Evolutionary conservation across 768 basidiomycete genomes (phyloP), one percentile per base, ranked within the genome.

Genomic region (Leccinum olivaceopallidum): DNA sequence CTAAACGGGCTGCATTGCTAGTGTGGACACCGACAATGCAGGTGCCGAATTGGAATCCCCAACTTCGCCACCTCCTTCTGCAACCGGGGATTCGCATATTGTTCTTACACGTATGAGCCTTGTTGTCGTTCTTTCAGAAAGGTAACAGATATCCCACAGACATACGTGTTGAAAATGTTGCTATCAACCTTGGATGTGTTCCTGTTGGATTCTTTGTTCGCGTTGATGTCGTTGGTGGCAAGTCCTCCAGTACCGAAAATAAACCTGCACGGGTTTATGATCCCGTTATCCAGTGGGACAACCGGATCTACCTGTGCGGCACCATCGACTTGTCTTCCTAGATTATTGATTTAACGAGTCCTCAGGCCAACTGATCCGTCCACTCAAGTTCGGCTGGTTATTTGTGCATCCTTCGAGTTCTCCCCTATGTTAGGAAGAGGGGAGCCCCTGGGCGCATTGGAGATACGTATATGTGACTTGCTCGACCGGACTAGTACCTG

Each of bases 181-280:
- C 39, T 6, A 20, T 56, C 22, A 26, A 48, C 28, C 56, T 67
- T 44, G 52, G 42, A 26, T 66, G 63, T 22, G 55, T 68, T 42
- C 66, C 66, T 14, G 37, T 62, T 8, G 60, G 66, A 2, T 67
- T 67, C 44, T 67, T 58, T 53, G 60, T 62, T 30, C 55, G 53
- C 6, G 49, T 67, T 9, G 26, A 67, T 39, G 39, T 39, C 49
- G 49, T 58, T 10, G 18, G 2, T 10, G 42, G 39, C 36, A 37
- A 22, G 16, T 3, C 32, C 26, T 57, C 52, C 49, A 55, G 48
- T 20, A 67, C 66, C 13, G 18, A 44, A 24, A 61, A 24, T 13
- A 58, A 55, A 57, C 39, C 59, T 3, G 16, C 59, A 12, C 51
- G 5, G 14, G 54, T 58, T n/a, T 37, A 53, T 22, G 56, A 61